A percentile compares a stretch with the other conserved stretches of the same genome.
Conservation (phyloP, 2,329 filamentous ascomycete species). For the Curvularia sp. region DNA sequence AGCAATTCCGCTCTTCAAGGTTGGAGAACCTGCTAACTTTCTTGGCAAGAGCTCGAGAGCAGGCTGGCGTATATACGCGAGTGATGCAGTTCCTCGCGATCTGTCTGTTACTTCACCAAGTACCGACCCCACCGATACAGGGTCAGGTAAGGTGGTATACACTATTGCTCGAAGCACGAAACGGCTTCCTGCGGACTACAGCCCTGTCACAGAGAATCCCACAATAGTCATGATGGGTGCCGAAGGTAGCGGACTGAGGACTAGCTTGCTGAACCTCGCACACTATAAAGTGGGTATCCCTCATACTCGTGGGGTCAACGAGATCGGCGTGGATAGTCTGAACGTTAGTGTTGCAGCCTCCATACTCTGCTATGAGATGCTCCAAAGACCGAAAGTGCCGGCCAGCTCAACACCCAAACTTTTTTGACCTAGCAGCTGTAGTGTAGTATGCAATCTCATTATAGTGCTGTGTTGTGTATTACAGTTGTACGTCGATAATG, state of each 20-base stretch:
- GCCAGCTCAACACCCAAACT: background rate
- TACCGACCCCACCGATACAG: conserved; percentile 10
- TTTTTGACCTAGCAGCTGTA: background rate
- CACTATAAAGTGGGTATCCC: conserved; percentile 71
- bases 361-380: conserved; percentile 74
- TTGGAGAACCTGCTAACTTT: conserved; percentile 73
- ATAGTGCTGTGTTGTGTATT: background rate
- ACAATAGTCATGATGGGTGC: conserved; percentile 75
- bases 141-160: conserved; percentile 42
- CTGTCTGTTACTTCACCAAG: background rate
- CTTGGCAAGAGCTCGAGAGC: conserved; percentile 69
- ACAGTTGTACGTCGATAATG: background rate
- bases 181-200: conserved; percentile 31
- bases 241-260: conserved; percentile 41
- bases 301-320: conserved; percentile 55
- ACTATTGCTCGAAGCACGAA: conserved; percentile 31
- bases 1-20: conserved; percentile 74
- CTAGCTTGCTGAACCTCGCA: conserved; percentile 60
- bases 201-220: conserved; percentile 58
- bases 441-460: background rate
- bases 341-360: conserved; percentile 92
- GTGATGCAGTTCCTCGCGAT: conserved; percentile 55
- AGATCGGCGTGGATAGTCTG: conserved; percentile 79
- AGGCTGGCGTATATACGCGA: conserved; percentile 86
- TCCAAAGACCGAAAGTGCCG: conserved; percentile 53